These are phyloP conservation scores for Trifolium pratense DNA, from an alignment of 306 rosid species.

Conservation along the genomic window DNA sequence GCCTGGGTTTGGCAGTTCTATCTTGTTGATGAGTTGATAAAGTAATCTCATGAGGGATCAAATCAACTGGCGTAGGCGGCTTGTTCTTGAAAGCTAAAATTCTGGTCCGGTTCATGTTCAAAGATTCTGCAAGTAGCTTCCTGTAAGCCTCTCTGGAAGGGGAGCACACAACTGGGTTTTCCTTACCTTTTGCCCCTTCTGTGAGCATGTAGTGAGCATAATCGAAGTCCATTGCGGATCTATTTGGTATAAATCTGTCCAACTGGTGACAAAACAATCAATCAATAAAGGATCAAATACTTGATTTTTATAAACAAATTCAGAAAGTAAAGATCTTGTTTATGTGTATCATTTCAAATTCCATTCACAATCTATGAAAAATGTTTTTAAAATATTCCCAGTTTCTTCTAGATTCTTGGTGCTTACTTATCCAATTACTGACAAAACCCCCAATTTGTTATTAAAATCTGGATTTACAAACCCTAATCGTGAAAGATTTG, in stretches of 20 bases:
- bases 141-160: constrained; percentile 74
- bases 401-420: too few species aligned
- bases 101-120: constrained; percentile 80
- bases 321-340: background rate
- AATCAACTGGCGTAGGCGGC: constrained; percentile 70
- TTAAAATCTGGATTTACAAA: background rate
- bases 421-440: too few species aligned
- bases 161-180: constrained; percentile 57
- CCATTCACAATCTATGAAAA: background rate
- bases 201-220: constrained; percentile 65
- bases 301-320: background rate
- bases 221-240: constrained; percentile 68
- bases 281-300: background rate
- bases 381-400: too few species aligned
- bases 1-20: constrained; percentile 53
- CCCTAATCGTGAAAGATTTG: background rate
- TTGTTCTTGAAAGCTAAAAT: constrained; percentile 92
- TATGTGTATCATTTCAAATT: background rate
- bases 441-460: background rate
- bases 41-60: constrained; percentile 52
- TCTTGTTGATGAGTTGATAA: constrained; percentile 44
- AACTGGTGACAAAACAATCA: constrained; percentile 42
- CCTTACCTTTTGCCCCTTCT: constrained; percentile 64
- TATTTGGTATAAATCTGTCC: constrained; percentile 67
- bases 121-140: constrained; percentile 69